Evolutionary conservation across 768 basidiomycete species (phyloP).

Genomic region (Peribolospora kevripleyi): DNA sequence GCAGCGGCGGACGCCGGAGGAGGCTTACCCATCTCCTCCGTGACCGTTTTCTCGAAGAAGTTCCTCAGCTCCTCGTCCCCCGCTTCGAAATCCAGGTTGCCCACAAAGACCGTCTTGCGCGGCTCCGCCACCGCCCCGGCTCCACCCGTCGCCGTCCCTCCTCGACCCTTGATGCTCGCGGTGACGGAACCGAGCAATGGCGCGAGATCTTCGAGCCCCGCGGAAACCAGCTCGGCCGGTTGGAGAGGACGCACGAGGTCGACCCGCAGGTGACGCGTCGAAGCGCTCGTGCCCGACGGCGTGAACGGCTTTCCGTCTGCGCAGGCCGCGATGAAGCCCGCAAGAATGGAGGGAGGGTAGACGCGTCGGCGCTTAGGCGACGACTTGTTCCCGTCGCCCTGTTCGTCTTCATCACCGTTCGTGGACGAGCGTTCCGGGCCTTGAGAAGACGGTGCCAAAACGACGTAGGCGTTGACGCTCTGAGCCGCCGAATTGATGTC

Average conservation of each 20-base stretch:
- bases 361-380: neutral
- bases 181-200: too few relatives aligned
- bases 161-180: neutral
- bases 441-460: conserved; percentile 34
- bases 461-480: conserved; percentile 65
- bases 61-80: conserved; percentile 68
- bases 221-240: conserved; percentile 17
- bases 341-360: conserved; percentile 8
- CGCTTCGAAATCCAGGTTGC: conserved; percentile 73
- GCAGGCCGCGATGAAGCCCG: conserved; percentile 23
- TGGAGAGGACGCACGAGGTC: conserved; percentile 33
- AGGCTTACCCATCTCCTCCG: conserved; percentile 26
- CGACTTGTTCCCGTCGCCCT: too few relatives aligned
- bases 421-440: conserved; percentile 16
- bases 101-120: conserved; percentile 65
- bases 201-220: conserved; percentile 6
- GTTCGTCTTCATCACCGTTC: neutral
- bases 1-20: neutral
- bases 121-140: conserved; percentile 31
- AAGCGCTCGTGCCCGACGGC: conserved; percentile 46
- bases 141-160: conserved; percentile 12
- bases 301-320: conserved; percentile 41
- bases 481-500: conserved; percentile 61
- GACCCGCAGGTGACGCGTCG: conserved; percentile 52
- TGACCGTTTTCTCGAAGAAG: conserved; percentile 61